phyloP scores from a whole-genome alignment of 805 yeast species.

The Metschnikowia proteae region DNA sequence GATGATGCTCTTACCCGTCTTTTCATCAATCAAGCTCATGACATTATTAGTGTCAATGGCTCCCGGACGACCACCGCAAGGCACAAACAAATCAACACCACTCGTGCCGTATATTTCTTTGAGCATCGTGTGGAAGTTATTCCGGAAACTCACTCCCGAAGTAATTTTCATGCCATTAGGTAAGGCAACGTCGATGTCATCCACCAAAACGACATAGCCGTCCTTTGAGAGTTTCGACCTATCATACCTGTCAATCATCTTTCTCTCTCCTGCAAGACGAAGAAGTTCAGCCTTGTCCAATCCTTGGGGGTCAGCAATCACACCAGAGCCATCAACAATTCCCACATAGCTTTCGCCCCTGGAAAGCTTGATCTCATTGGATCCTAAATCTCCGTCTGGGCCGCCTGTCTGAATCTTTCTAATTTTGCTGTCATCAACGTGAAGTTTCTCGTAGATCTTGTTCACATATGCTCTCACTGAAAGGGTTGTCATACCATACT shows the following conservation, averaged over 20 bases:
- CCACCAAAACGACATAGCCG: constrained; percentile 83
- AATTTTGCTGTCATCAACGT: constrained; percentile 54
- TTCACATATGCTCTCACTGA: constrained; percentile 91
- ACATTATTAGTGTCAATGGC: constrained; percentile 89
- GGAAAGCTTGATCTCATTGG: constrained; percentile 88
- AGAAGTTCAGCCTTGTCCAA: constrained; percentile 73
- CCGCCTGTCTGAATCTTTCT: constrained; percentile 96
- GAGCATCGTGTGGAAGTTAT: constrained; percentile 76
- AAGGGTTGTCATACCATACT: constrained; percentile 94
- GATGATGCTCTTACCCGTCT: constrained; percentile 70
- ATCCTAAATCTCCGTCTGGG: constrained; percentile 97
- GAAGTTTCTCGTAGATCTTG: constrained; percentile 76
- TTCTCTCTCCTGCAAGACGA: constrained; percentile 73
- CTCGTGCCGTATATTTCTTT: constrained; percentile 57
- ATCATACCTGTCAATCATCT: constrained; percentile 70
- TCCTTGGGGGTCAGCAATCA: constrained; percentile 87
- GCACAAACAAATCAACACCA: constrained; percentile 81
- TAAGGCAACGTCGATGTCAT: constrained; percentile 71
- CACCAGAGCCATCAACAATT: constrained; percentile 94
- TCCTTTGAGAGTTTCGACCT: constrained; percentile 57
- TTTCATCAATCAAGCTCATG: constrained; percentile 60
- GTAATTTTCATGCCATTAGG: constrained; percentile 75
- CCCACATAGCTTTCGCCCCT: constrained; percentile 81
- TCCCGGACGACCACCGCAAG: constrained; percentile 99
- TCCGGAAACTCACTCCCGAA: constrained; percentile 87